Evolutionary conservation across 768 basidiomycete genomes (phyloP), one percentile per base, ranked within the genome.

Genomic region (Exsudoporus frostii): DNA sequence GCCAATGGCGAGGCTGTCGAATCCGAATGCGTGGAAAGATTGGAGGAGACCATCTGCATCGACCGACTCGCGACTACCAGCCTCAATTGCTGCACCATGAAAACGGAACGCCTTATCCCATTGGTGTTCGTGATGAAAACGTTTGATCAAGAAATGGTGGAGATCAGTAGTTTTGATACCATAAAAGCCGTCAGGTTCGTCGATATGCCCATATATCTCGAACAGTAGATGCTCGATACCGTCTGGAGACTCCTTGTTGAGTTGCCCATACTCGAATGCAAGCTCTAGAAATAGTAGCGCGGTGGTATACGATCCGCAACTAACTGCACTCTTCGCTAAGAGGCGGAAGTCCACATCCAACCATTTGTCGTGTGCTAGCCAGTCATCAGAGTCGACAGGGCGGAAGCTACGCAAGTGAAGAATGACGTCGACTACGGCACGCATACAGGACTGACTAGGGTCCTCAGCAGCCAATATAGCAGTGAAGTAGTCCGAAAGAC

Each of bases 151-250:
- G 51, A 94, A 89, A 40, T 81, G 79, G 24, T 83, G 80, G n/a
- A 90, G 79, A 64, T 98, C 84, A 30, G 78, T 71, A 7, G 88
- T 84, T 56, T 86, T 79, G 54, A 98, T 93, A 6, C 93, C 93
- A 69, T 99, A 99, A 68, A 99, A 99, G 2, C 97, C 94, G 62
- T 99, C 97, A 0, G 95, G 95, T 67, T 99, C 97, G 63, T 97
- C 95, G 54, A 99, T 93, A 61, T 93, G 88, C 49, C 85, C 84
- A 64, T 98, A 99, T 45, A 98, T 92, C 45, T 88, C 87, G 73
- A 93, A 98, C 20, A 98, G 73, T 24, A 95, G 76, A 52, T 88
- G 75, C 58, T 92, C 90, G 1, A 77, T 72, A 15, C 71, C 68
- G 10, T 57, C 56, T 3, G 62, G 55, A n/a, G 63, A 64, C 7